Conservation (phyloP, 306 rosid genomes). For the Castanea sativa region DNA sequence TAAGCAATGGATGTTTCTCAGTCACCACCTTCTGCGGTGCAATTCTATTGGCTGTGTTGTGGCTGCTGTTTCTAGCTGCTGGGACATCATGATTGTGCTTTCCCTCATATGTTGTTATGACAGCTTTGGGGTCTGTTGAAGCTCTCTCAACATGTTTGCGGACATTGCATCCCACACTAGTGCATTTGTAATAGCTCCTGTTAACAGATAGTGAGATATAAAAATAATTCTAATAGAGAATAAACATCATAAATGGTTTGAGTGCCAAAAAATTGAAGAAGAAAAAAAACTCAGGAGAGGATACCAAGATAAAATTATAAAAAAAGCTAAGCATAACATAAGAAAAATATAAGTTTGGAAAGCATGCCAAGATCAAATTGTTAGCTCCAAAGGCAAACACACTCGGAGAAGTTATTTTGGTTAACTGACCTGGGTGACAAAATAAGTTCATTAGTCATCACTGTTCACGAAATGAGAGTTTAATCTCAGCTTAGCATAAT, state of each 20-base stretch:
- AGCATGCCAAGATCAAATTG: neutral
- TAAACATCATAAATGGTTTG: neutral
- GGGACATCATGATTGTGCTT: slow-evolving; percentile 92
- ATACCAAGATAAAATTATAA: neutral
- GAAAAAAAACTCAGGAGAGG: neutral
- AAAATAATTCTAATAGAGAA: neutral
- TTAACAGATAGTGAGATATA: slow-evolving; percentile 14
- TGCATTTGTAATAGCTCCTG: slow-evolving; percentile 99
- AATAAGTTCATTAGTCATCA: neutral
- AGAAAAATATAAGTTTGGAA: neutral
- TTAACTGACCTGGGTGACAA: neutral
- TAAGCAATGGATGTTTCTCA: slow-evolving; percentile 58
- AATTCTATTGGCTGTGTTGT: slow-evolving; percentile 55
- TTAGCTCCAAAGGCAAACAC: neutral
- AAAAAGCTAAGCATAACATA: no score
- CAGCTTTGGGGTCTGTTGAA: slow-evolving; percentile 85
- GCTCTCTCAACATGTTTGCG: slow-evolving; percentile 98
- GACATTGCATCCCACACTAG: slow-evolving; percentile 81
- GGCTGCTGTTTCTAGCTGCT: slow-evolving; percentile 91
- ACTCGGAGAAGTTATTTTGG: neutral
- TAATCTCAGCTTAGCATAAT: neutral
- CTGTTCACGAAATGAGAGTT: neutral
- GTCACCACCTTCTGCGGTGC: slow-evolving; percentile 37
- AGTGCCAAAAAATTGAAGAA: neutral
- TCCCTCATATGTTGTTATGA: slow-evolving; percentile 86